Percentiles rank a stretch among this genome's conserved stretches.
These are phyloP conservation scores for Xanthoconium stramineum DNA, from an alignment of 768 basidiomycete genomes.

Conservation along the genomic window DNA sequence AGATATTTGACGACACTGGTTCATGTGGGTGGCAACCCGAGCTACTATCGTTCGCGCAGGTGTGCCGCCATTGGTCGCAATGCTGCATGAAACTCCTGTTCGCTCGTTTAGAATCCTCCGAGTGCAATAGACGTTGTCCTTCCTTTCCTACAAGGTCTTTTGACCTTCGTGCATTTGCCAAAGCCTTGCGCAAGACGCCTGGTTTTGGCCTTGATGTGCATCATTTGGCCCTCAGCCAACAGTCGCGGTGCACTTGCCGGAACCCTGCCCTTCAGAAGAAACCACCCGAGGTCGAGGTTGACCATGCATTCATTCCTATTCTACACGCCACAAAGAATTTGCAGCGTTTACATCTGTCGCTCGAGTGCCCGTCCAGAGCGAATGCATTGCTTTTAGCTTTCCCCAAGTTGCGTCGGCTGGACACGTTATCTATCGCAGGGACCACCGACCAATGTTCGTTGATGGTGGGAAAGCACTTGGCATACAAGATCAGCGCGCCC, in stretches of 20 bases:
- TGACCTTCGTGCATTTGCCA: background rate
- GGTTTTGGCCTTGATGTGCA: background rate
- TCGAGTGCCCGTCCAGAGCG: too few relatives aligned
- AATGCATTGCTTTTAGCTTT: background rate
- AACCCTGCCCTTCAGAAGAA: too few relatives aligned
- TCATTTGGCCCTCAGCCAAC: background rate
- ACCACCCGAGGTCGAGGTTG: background rate
- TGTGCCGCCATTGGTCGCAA: slow-evolving; percentile 4
- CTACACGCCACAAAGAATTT: background rate
- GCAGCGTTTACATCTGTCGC: background rate
- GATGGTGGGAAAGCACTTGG: too few relatives aligned
- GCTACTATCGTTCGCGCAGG: slow-evolving; percentile 6
- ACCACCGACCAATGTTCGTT: background rate
- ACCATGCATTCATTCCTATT: background rate
- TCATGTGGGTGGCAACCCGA: background rate
- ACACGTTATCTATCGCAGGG: background rate
- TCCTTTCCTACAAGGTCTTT: background rate
- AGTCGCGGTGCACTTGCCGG: background rate
- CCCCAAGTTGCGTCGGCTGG: background rate
- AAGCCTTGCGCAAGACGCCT: background rate
- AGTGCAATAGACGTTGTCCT: background rate
- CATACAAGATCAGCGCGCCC: background rate
- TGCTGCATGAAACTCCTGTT: background rate
- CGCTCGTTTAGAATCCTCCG: background rate
- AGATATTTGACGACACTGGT: background rate